These are phyloP conservation scores for Aureobasidium sp. DNA, from an alignment of 2,329 filamentous ascomycete species.

Conservation along the genomic window DNA sequence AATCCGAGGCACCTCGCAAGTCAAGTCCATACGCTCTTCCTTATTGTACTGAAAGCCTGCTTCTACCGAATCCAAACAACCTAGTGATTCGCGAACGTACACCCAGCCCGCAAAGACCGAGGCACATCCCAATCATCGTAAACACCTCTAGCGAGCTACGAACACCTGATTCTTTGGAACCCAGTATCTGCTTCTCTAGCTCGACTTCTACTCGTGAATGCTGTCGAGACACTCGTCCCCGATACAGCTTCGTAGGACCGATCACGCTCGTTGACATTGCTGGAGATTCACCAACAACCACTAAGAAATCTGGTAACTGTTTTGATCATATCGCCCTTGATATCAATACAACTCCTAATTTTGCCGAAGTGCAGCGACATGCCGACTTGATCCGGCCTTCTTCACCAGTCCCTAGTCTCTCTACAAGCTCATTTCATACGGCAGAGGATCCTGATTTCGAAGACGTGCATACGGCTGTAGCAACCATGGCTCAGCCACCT, in stretches of 20 bases:
- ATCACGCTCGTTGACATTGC: constrained; percentile 2
- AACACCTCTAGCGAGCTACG: background rate
- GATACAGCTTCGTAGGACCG: background rate
- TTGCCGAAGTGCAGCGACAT: background rate
- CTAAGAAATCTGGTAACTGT: no score
- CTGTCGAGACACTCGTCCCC: background rate
- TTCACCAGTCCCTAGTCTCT: background rate
- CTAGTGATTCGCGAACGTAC: background rate
- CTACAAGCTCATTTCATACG: constrained; percentile 3
- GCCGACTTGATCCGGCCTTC: background rate
- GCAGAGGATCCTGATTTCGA: background rate
- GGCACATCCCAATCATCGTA: constrained; percentile 2
- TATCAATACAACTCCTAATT: background rate
- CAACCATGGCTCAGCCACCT: background rate
- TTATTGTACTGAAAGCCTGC: background rate
- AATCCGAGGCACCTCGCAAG: background rate
- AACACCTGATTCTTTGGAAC: background rate
- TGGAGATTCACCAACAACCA: background rate
- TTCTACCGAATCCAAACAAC: background rate
- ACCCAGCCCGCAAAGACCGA: constrained; percentile 2
- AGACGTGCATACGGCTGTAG: background rate
- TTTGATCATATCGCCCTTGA: background rate
- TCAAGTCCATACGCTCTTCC: background rate
- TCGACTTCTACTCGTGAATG: background rate
- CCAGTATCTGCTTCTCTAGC: background rate